phyloP scores from a whole-genome alignment of 1,139 yeast genomes.

The Blastobotrys ciferrii region DNA sequence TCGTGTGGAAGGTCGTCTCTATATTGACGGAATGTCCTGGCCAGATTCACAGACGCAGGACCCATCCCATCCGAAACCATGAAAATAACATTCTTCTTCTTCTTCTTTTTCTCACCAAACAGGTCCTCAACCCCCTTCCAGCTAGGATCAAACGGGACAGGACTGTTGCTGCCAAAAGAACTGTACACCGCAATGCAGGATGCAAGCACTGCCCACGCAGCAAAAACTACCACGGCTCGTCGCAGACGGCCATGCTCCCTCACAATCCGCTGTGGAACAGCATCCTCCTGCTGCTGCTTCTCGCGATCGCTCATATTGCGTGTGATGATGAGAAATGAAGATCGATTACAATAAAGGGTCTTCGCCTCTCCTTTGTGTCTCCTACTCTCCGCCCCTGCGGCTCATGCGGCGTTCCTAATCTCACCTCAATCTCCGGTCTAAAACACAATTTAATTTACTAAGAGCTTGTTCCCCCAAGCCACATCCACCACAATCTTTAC shows the following conservation, averaged over 20 bases:
- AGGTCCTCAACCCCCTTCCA: background rate
- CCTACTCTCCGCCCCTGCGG: background rate
- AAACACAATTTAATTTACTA: too few species aligned
- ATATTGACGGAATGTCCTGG: conserved; percentile 66
- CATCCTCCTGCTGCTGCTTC: background rate
- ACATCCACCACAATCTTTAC: too few species aligned
- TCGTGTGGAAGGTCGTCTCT: conserved; percentile 50
- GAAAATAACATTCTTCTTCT: conserved; percentile 64
- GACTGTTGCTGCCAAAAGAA: background rate
- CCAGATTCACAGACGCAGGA: conserved; percentile 73
- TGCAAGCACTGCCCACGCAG: conserved; percentile 16
- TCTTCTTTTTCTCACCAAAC: conserved; percentile 6
- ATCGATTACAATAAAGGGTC: background rate
- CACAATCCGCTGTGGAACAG: background rate
- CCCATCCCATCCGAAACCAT: conserved; percentile 95
- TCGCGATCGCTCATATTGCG: conserved; percentile 1
- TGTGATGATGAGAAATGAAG: background rate
- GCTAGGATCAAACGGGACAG: background rate
- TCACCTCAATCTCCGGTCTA: too few species aligned
- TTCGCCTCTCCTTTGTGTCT: background rate
- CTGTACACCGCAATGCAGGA: conserved; percentile 12
- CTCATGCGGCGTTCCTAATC: background rate
- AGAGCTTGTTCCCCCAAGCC: too few species aligned
- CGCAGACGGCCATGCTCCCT: conserved; percentile 1
- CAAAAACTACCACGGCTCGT: conserved; percentile 4